phyloP scores from a whole-genome alignment of 2,329 filamentous ascomycete genomes.

The Fusarium annulatum region DNA sequence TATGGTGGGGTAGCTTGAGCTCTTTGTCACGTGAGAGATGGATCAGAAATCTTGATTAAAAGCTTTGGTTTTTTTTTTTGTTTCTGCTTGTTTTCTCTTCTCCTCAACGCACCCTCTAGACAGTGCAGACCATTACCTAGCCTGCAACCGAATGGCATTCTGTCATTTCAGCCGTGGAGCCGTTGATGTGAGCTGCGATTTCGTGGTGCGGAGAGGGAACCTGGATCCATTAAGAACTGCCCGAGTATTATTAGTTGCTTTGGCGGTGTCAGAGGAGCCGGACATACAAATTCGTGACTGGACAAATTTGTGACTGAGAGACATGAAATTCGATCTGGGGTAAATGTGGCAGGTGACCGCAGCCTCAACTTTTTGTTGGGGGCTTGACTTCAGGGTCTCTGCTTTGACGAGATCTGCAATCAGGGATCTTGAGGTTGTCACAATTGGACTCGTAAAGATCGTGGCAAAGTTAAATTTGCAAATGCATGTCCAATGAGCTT shows the following conservation, averaged over 20 bases:
- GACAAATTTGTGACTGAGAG: background rate
- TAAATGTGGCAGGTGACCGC: constrained; percentile 8
- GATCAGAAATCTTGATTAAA: constrained; percentile 23
- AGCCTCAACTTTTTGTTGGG: constrained; percentile 12
- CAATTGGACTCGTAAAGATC: background rate
- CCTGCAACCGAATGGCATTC: constrained; percentile 73
- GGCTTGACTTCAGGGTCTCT: background rate
- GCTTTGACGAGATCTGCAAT: background rate
- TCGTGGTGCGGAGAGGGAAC: constrained; percentile 65
- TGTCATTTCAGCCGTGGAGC: constrained; percentile 69
- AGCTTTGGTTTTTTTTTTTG: constrained; percentile 1
- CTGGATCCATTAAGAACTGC: constrained; percentile 69
- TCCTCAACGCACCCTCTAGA: constrained; percentile 81
- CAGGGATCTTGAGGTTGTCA: background rate
- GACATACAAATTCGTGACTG: constrained; percentile 43
- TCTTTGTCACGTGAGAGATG: constrained; percentile 29
- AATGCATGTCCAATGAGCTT: background rate
- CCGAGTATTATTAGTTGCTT: constrained; percentile 56
- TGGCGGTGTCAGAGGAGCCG: constrained; percentile 58
- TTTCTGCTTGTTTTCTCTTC: constrained; percentile 37
- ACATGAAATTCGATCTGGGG: background rate
- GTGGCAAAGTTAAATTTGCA: background rate
- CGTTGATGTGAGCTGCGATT: constrained; percentile 74
- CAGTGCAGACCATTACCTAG: constrained; percentile 82
- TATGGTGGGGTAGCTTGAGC: constrained; percentile 39